These are phyloP conservation scores for Fusarium sp. DNA, from an alignment of 2,329 filamentous ascomycete species.

Conservation along the genomic window DNA sequence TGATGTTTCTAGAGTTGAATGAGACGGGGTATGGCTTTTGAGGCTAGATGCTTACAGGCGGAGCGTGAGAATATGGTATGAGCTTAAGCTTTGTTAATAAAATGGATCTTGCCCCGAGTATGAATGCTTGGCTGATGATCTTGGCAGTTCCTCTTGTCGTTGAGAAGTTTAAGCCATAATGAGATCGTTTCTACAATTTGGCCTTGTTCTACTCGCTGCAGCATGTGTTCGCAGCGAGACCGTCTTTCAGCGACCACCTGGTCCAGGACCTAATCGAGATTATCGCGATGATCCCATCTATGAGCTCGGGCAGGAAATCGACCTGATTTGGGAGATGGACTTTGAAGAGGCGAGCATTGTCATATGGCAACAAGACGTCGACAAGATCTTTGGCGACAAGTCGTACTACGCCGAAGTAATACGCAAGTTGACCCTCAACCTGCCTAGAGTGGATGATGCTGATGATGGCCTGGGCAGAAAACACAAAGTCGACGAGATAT, in stretches of 20 bases:
- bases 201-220: background rate
- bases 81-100: background rate
- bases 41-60: background rate
- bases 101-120: background rate
- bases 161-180: background rate
- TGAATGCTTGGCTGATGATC: background rate
- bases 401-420: background rate
- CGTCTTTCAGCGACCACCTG: background rate
- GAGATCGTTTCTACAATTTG: background rate
- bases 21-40: background rate
- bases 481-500: background rate
- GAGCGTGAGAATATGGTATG: background rate
- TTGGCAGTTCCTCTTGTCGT: background rate
- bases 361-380: background rate
- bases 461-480: background rate
- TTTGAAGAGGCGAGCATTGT: background rate
- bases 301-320: background rate
- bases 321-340: constrained; percentile 12
- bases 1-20: background rate
- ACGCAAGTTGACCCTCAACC: background rate
- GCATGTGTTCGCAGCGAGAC: background rate
- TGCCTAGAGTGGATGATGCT: background rate
- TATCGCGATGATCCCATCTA: constrained; percentile 7
- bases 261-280: background rate
- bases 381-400: background rate